Evolutionary conservation across 1,284 basidiomycete genomes (phyloP).

Genomic region (Papiliotrema laurentii): DNA sequence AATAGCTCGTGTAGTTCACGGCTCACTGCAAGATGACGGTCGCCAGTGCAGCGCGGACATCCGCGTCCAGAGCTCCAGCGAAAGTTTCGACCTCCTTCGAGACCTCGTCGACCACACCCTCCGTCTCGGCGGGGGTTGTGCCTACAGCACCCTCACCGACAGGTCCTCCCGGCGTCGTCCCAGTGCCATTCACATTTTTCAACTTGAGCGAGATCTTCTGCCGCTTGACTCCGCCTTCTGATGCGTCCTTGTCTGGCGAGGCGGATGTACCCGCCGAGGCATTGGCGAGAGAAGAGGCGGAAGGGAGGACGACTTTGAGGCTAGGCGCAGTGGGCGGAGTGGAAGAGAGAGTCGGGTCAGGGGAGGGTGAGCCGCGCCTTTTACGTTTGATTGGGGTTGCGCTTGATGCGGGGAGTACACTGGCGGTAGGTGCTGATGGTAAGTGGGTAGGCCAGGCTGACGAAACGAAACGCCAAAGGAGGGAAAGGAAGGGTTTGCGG

Average conservation of each 20-base stretch:
- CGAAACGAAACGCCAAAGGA: too few species aligned
- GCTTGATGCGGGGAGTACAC: not conserved
- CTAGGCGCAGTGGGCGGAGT: not conserved
- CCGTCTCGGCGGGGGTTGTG: not conserved
- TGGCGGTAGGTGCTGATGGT: too few species aligned
- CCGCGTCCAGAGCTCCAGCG: conserved; percentile 14
- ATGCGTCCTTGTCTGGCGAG: conserved; percentile 6
- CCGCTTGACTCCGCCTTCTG: conserved; percentile 1
- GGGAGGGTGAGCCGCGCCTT: conserved; percentile 9
- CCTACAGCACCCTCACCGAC: not conserved
- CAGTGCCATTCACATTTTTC: not conserved
- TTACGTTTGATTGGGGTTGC: conserved; percentile 20
- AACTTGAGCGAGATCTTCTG: conserved; percentile 3
- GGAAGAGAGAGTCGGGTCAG: not conserved
- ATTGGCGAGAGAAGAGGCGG: conserved; percentile 1
- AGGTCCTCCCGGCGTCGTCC: not conserved
- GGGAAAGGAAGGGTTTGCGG: too few species aligned
- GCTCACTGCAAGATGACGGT: conserved; percentile 33
- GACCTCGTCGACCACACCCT: not conserved
- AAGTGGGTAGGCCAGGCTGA: too few species aligned
- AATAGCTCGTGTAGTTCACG: not conserved
- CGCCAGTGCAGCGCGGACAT: conserved; percentile 32
- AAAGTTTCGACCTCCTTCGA: not conserved
- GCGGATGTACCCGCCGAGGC: not conserved
- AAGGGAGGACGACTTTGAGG: conserved; percentile 18